phyloP scores from a whole-genome alignment of 495 filamentous ascomycete genomes.

The Penicillium antarcticum region DNA sequence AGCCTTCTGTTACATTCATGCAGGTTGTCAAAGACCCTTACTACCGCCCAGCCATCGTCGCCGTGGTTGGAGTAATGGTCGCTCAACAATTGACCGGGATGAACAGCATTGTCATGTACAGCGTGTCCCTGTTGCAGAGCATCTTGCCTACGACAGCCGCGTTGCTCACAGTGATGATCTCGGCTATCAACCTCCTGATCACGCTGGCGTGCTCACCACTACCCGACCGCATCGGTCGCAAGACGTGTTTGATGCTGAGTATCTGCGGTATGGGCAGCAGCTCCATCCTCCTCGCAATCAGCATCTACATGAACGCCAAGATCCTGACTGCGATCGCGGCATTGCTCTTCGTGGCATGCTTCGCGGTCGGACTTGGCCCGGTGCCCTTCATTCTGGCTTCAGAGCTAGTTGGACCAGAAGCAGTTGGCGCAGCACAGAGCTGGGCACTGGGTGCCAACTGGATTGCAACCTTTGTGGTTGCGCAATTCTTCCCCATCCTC shows the following conservation, averaged over 20 bases:
- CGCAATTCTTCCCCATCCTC: slow-evolving; percentile 87
- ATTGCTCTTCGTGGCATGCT: slow-evolving; percentile 80
- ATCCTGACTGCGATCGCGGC: slow-evolving; percentile 75
- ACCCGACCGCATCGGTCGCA: slow-evolving; percentile 82
- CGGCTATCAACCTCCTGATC: slow-evolving; percentile 77
- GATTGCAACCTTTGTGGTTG: slow-evolving; percentile 85
- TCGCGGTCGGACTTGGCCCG: slow-evolving; percentile 88
- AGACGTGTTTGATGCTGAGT: slow-evolving; percentile 73
- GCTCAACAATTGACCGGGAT: slow-evolving; percentile 90
- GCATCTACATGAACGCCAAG: slow-evolving; percentile 66
- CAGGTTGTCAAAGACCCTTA: slow-evolving; percentile 59
- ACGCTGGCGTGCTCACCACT: slow-evolving; percentile 78
- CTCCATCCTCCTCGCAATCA: slow-evolving; percentile 69
- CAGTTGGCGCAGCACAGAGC: slow-evolving; percentile 83
- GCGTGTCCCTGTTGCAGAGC: slow-evolving; percentile 76
- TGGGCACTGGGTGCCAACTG: slow-evolving; percentile 85
- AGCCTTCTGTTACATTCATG: slow-evolving; percentile 60
- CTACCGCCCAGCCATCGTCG: slow-evolving; percentile 74
- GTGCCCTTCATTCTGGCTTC: slow-evolving; percentile 91
- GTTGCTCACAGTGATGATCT: slow-evolving; percentile 79
- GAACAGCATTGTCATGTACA: slow-evolving; percentile 98
- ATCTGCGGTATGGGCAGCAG: slow-evolving; percentile 79
- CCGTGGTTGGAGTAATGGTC: slow-evolving; percentile 87
- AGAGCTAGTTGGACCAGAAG: slow-evolving; percentile 83
- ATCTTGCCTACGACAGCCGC: slow-evolving; percentile 76